Evolutionary conservation across 106 monocot species (phyloP).

Genomic region (Apostasia ramifera): DNA sequence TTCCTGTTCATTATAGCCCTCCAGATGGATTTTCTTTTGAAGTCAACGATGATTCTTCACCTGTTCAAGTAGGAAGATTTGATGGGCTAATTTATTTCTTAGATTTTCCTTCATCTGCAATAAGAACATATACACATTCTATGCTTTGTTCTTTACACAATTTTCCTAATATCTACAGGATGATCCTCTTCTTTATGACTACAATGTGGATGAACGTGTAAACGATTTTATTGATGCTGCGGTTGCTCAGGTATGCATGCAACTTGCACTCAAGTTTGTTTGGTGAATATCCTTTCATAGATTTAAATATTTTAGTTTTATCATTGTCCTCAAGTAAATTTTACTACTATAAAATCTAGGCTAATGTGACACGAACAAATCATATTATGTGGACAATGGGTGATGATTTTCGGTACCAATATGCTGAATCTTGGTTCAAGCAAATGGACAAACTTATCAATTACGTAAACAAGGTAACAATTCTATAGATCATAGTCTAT

Average conservation of each 20-base stretch:
- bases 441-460: conserved; percentile 65
- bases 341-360: conserved; percentile 17
- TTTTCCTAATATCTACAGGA: conserved; percentile 35
- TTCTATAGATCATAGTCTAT: background rate
- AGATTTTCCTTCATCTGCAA: background rate
- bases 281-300: background rate
- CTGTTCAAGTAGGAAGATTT: conserved; percentile 34
- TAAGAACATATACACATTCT: background rate
- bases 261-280: background rate
- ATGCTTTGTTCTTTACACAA: background rate
- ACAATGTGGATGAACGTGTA: conserved; percentile 78
- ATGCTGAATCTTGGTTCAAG: conserved; percentile 61
- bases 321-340: background rate
- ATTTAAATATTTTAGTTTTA: background rate
- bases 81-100: background rate
- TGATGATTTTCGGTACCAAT: conserved; percentile 54
- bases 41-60: conserved; percentile 14
- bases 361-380: conserved; percentile 48
- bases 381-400: conserved; percentile 83
- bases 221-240: conserved; percentile 74
- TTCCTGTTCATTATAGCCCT: conserved; percentile 47
- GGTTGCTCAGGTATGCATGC: conserved; percentile 30
- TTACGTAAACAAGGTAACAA: conserved; percentile 54
- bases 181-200: conserved; percentile 58
- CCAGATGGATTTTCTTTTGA: conserved; percentile 48